These are phyloP conservation scores for Hymenoscyphus occultus DNA, from an alignment of 2,329 filamentous ascomycete species.

Conservation along the genomic window DNA sequence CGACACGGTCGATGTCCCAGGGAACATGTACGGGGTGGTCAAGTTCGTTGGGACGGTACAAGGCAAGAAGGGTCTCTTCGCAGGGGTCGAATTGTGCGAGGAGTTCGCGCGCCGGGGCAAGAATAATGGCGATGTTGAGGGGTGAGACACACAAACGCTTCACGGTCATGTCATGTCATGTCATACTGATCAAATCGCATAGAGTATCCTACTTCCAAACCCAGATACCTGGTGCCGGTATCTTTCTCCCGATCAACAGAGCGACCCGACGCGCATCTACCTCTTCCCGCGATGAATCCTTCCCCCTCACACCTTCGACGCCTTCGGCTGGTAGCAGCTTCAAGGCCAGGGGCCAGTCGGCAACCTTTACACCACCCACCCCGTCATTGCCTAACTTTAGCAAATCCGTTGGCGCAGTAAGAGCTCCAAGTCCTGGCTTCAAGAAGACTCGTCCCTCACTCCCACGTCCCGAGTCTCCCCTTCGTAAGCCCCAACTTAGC, in stretches of 20 bases:
- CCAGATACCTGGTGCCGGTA: slow-evolving; percentile 74
- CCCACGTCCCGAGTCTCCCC: slow-evolving; percentile 84
- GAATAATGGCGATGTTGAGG: slow-evolving; percentile 94
- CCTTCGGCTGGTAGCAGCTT: slow-evolving; percentile 52
- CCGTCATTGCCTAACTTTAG: slow-evolving; percentile 76
- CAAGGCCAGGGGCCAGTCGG: slow-evolving; percentile 44
- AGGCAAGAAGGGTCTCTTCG: slow-evolving; percentile 88
- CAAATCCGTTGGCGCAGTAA: slow-evolving; percentile 75
- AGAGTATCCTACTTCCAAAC: slow-evolving; percentile 80
- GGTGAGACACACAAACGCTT: slow-evolving; percentile 53
- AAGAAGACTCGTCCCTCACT: slow-evolving; percentile 74
- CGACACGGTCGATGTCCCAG: slow-evolving; percentile 86
- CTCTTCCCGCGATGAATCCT: slow-evolving; percentile 49
- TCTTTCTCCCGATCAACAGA: slow-evolving; percentile 87
- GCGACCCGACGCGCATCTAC: slow-evolving; percentile 65
- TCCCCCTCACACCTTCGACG: slow-evolving; percentile 68
- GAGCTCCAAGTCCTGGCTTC: slow-evolving; percentile 65
- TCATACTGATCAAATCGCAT: slow-evolving; percentile 30
- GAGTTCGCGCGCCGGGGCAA: slow-evolving; percentile 84
- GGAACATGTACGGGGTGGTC: slow-evolving; percentile 85
- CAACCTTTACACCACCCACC: slow-evolving; percentile 61
- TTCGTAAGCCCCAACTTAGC: slow-evolving; percentile 61
- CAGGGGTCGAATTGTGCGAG: slow-evolving; percentile 81
- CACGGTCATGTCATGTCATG: too few species aligned
- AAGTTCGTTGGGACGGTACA: slow-evolving; percentile 84